phyloP scores from a whole-genome alignment of 306 rosid genomes.

The Arachis hypogaea region DNA sequence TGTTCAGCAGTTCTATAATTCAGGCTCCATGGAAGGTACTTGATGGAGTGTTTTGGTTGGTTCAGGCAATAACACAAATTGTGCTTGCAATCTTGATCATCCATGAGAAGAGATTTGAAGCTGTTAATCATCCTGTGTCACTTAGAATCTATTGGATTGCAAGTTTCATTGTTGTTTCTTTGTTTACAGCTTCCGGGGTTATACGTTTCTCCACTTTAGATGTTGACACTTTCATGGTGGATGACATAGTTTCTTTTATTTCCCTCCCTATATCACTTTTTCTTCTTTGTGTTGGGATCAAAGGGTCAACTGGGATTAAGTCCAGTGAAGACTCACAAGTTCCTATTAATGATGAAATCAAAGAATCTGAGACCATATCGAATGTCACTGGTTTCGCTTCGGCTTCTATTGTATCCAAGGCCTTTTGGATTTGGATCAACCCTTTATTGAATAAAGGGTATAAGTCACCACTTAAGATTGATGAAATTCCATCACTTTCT shows the following conservation, averaged over 20 bases:
- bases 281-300: constrained; percentile 56
- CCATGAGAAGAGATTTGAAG: constrained; percentile 68
- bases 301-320: constrained; percentile 69
- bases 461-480: constrained; percentile 60
- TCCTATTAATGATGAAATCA: constrained; percentile 39
- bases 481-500: constrained; percentile 74
- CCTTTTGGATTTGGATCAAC: constrained; percentile 92
- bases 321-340: constrained; percentile 37
- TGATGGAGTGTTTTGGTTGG: constrained; percentile 72
- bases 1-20: constrained; percentile 39
- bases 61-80: constrained; percentile 68
- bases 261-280: constrained; percentile 64
- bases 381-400: constrained; percentile 76
- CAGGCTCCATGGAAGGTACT: constrained; percentile 54
- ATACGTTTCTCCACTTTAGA: constrained; percentile 55
- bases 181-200: constrained; percentile 69
- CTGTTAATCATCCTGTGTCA: constrained; percentile 64
- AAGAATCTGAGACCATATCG: constrained; percentile 44
- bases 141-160: constrained; percentile 76
- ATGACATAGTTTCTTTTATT: constrained; percentile 60
- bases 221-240: constrained; percentile 47
- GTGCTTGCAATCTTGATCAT: constrained; percentile 56
- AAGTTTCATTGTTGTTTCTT: constrained; percentile 46
- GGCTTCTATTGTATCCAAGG: constrained; percentile 70
- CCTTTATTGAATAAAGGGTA: constrained; percentile 85